phyloP scores from a whole-genome alignment of 805 yeast genomes.

The Barnettozyma californica region DNA sequence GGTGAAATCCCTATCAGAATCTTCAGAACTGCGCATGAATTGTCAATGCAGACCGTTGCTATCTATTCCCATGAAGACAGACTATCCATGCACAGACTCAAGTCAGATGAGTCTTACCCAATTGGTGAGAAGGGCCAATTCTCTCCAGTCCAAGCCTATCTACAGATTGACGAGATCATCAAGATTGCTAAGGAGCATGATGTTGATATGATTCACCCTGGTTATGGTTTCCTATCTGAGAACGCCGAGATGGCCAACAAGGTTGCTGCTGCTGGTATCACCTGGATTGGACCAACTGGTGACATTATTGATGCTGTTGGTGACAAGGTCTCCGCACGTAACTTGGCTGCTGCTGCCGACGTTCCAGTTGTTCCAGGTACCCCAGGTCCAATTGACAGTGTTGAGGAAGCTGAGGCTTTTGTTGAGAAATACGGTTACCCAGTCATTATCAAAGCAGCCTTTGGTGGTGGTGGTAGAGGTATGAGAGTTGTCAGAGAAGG shows the following conservation, averaged over 20 bases:
- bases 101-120: conserved; percentile 90
- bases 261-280: conserved; percentile 85
- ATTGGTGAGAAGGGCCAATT: conserved; percentile 86
- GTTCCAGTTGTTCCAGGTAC: conserved; percentile 98
- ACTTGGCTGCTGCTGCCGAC: conserved; percentile 68
- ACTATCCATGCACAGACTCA: conserved; percentile 88
- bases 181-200: conserved; percentile 71
- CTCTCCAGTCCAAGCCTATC: conserved; percentile 93
- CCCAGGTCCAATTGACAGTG: conserved; percentile 87
- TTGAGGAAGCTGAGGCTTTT: conserved; percentile 72
- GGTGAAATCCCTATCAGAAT: conserved; percentile 86
- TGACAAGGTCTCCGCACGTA: conserved; percentile 94
- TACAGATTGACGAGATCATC: conserved; percentile 93
- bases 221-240: conserved; percentile 87
- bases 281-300: conserved; percentile 93
- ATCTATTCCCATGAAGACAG: conserved; percentile 95
- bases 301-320: conserved; percentile 90
- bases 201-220: conserved; percentile 89
- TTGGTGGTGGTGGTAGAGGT: conserved; percentile 99
- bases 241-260: conserved; percentile 91
- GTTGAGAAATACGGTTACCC: conserved; percentile 88
- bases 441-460: conserved; percentile 96
- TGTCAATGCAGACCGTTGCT: conserved; percentile 95
- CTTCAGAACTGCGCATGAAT: conserved; percentile 95
- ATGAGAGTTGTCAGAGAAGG: conserved; percentile 99